Evolutionary conservation across 176 grass and related monocot species (phyloP), one percentile per base, ranked within the genome.

Genomic region (Hordeum marinum): DNA sequence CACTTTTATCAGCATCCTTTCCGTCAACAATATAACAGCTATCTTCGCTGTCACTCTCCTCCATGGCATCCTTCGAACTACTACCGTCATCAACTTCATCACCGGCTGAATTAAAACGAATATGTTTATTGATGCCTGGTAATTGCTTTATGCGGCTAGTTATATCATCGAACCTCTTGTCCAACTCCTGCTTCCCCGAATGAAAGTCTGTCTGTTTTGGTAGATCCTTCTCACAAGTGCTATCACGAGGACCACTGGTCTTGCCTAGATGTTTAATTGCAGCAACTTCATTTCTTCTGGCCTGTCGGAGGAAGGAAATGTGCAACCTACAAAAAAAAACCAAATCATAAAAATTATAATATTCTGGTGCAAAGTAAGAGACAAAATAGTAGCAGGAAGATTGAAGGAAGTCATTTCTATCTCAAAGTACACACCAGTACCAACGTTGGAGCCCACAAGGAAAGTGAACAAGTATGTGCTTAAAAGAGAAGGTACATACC

Each of bases 21-120:
- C 48, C 83, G 80, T 76, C 65, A 90, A 73, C 60, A 48, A 61
- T 35, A 85, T 88, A 67, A 87, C 13, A 78, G 25, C 57, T 55
- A 66, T 85, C 81, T 46, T 97, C 72, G 76, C 59, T 87, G 35
- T 63, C 73, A 29, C 34, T 75, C 12, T 46, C 63, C 90, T 76
- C 79, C 80, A 71, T 50, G 35, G 63, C 72, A 31, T 77, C 66
- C n/a, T 91, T 80, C 10, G 46, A 84, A 57, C 71, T 82, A 75
- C 68, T 46, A 77, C 75, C 35, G 10, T 36, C 79, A 72, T 76
- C 85, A 84, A 73, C 80, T 79, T 91, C 92, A 82, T 90, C 91
- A 88, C 91, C 95, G 18, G 85, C 87, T 73, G 87, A 93, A 88
- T 90, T 73, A 88, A 98, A 98, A 52, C 75, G 89, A 78, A 90